A percentile compares a stretch with the other conserved stretches of the same genome.
These are phyloP conservation scores for Zalaria obscura DNA, from an alignment of 2,329 filamentous ascomycete species.

Conservation along the genomic window DNA sequence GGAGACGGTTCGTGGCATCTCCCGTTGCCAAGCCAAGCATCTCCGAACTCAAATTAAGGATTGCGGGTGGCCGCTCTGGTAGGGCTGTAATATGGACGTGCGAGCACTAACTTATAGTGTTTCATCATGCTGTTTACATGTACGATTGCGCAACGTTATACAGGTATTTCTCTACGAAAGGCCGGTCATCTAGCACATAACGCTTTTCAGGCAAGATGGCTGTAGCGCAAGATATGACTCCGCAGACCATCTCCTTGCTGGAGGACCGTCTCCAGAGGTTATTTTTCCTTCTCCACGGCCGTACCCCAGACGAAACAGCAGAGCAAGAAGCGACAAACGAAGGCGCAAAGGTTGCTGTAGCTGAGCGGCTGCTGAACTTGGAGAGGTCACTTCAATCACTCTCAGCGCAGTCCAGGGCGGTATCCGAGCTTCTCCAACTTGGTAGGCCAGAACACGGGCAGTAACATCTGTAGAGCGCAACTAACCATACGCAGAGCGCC, in stretches of 20 bases:
- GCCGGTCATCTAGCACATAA: background rate
- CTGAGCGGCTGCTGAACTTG: constrained; percentile 21
- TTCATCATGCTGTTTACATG: too few relatives aligned
- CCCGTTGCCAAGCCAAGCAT: too few relatives aligned
- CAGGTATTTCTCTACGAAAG: too few relatives aligned
- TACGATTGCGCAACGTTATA: too few relatives aligned
- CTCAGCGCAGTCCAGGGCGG: constrained; percentile 22
- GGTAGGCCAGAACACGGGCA: constrained; percentile 11
- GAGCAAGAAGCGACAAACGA: background rate
- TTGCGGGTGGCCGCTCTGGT: too few relatives aligned
- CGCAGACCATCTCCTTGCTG: constrained; percentile 27
- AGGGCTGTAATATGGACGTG: too few relatives aligned
- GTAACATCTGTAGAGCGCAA: background rate
- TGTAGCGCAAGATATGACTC: background rate
- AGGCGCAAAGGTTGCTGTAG: constrained; percentile 9
- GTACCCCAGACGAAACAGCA: constrained; percentile 2
- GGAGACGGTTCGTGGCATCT: too few relatives aligned
- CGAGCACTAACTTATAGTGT: too few relatives aligned
- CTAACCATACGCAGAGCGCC: background rate
- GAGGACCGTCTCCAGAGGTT: constrained; percentile 30
- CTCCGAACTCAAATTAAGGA: too few relatives aligned
- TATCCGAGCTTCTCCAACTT: constrained; percentile 25
- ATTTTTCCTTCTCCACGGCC: constrained; percentile 27
- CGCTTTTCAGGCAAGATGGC: background rate
- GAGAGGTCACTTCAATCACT: constrained; percentile 24